These are phyloP conservation scores for Blastocystis sp. DNA, from an alignment of 352 stramenopile species.

Conservation along the genomic window DNA sequence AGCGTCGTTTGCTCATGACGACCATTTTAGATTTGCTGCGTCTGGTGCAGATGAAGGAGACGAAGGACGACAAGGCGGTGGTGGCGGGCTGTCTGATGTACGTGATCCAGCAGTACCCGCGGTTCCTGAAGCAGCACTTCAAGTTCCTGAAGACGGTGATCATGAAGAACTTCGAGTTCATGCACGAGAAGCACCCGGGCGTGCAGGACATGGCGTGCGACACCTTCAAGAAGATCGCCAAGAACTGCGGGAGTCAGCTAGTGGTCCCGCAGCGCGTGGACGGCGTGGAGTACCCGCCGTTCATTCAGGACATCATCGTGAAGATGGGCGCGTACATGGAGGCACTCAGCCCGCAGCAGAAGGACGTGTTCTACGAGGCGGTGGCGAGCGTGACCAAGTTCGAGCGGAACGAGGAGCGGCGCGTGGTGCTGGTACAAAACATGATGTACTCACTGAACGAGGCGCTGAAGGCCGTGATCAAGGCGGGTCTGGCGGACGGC, in stretches of 20 bases:
- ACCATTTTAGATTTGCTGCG: conserved; percentile 98
- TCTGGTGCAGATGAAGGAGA: conserved; percentile 93
- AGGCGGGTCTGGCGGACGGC: conserved; percentile 75
- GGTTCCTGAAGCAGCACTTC: conserved; percentile 97
- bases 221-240: conserved; percentile 97
- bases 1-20: conserved; percentile 98
- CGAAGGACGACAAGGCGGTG: conserved; percentile 99
- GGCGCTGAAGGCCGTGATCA: conserved; percentile 25
- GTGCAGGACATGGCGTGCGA: conserved; percentile 99
- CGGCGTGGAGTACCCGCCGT: conserved; percentile 77
- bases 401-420: conserved; percentile 26
- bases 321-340: conserved; percentile 89
- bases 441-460: conserved; percentile 32
- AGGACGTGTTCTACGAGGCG: conserved; percentile 98
- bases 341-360: conserved; percentile 95
- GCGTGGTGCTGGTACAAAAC: not conserved
- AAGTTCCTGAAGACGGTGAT: conserved; percentile 99
- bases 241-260: conserved; percentile 95
- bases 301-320: conserved; percentile 92
- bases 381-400: conserved; percentile 84
- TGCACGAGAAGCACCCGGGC: conserved; percentile 97
- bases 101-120: conserved; percentile 97
- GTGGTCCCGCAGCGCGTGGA: conserved; percentile 87
- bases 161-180: conserved; percentile 99
- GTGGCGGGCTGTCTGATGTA: conserved; percentile 99